Conservation (phyloP, 768 basidiomycete species). For the Albatrellus ellisii region DNA sequence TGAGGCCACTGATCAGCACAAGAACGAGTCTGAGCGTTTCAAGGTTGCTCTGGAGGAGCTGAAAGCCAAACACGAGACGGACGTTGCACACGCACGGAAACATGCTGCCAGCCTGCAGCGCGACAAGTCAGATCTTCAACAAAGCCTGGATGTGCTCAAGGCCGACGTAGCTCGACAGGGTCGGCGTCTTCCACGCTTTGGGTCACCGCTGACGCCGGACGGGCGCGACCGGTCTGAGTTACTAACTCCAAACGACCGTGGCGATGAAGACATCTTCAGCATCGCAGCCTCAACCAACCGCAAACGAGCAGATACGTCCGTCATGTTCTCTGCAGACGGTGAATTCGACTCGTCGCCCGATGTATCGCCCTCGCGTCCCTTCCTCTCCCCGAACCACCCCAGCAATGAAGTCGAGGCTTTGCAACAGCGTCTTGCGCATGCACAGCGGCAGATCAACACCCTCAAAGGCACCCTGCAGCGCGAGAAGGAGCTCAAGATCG, state of each 20-base stretch:
- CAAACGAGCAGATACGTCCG: conserved; percentile 39
- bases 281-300: conserved; percentile 45
- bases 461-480: conserved; percentile 67
- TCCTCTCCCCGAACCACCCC: conserved; percentile 62
- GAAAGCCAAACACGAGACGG: conserved; percentile 88
- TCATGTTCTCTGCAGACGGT: conserved; percentile 30
- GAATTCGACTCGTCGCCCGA: conserved; percentile 45
- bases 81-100: conserved; percentile 84
- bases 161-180: conserved; percentile 56
- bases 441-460: conserved; percentile 75
- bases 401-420: conserved; percentile 72
- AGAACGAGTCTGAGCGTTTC: conserved; percentile 73
- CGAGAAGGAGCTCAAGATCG: conserved; percentile 74
- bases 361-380: conserved; percentile 43
- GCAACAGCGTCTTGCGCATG: conserved; percentile 72
- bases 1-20: conserved; percentile 71
- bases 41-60: conserved; percentile 51
- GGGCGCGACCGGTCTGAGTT: conserved; percentile 20
- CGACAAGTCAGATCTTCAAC: conserved; percentile 88
- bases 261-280: conserved; percentile 55
- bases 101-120: conserved; percentile 77
- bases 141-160: conserved; percentile 64
- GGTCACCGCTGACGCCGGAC: conserved; percentile 64
- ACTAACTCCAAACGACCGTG: conserved; percentile 43
- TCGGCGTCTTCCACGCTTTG: conserved; percentile 48